Base-by-base conservation (phyloP, 2,329 filamentous ascomycete genomes). In the Penicillium occitanis region DNA sequence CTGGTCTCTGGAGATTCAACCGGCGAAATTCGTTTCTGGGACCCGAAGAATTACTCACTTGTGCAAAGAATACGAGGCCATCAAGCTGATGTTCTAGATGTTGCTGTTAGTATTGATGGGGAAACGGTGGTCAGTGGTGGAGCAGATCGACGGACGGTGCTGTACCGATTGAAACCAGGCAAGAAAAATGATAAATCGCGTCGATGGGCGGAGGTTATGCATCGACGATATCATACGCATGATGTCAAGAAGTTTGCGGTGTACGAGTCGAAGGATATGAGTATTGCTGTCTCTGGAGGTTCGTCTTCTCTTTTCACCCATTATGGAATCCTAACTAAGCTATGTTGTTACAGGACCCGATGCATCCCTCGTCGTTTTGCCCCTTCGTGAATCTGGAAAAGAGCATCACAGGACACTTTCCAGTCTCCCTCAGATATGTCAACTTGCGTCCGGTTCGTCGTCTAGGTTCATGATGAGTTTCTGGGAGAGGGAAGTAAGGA, bases 1-100 rank as follows among this genome's bases (percentile, higher is more conserved):
- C 95, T 99, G 68, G 89, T 98, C 13, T 97, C 93, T 1, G 95
- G 92, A 61, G 95, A 99, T 76, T 98, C 95, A 2, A 93, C 93
- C 5, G 95, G 95, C 37, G 93, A 98, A 75, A 85, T 99, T 48
- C 89, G 92, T 70, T 91, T 98, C 74, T 99, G 93, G 90, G 92
- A 96, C 75, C 92, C 92, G 65, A 93, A 91, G 80, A 96, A 92
- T 63, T 97, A 94, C 77, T 93, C 93, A 4, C 88, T 97, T 71
- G 85, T 88, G 42, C 95, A 99, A 75, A 86, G 93, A 61, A 87
- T 99, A 64, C 89, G 93, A 73, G 89, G 90, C 30, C 95, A 99
- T 75, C 89, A 92, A 70, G 92, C 94, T 53, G 95, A 99, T 78
- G 90, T 97, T 4, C 83, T 99, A 67, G 94, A 93, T 74, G 84